Conservation (phyloP, 179 eudicot genomes). For the Monotropa hypopitys region DNA sequence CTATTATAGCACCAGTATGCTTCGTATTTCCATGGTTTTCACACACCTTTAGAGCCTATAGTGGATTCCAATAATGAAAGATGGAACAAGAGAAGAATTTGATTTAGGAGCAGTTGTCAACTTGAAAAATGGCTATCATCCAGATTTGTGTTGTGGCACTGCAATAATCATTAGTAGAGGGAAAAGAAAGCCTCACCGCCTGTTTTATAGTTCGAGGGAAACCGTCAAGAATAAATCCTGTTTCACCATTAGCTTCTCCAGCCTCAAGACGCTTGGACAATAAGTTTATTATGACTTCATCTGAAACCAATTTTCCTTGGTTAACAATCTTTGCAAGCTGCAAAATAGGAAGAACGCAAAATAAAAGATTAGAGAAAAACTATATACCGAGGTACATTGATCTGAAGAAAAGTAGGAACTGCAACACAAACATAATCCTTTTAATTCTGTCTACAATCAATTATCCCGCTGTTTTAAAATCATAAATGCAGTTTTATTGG, state of each 20-base stretch:
- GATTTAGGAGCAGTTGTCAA: background rate
- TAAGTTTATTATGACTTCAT: constrained; percentile 64
- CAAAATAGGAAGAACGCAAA: constrained; percentile 10
- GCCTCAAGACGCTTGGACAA: constrained; percentile 79
- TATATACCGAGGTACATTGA: background rate
- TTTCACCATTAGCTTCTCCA: constrained; percentile 66
- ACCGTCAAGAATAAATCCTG: constrained; percentile 90
- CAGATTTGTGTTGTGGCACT: background rate
- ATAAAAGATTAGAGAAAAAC: background rate
- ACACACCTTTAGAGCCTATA: background rate
- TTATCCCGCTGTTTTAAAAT: background rate
- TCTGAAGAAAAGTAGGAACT: background rate
- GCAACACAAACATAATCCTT: background rate
- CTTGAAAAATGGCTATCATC: background rate
- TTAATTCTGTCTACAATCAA: too few species aligned
- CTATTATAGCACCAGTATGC: background rate
- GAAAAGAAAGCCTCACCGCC: constrained; percentile 43
- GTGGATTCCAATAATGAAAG: background rate
- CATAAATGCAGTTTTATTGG: background rate
- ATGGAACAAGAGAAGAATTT: background rate
- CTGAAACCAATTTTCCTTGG: constrained; percentile 76
- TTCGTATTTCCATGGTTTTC: background rate
- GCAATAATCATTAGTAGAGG: background rate
- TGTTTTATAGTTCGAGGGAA: constrained; percentile 91
- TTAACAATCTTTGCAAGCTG: constrained; percentile 89